Base-by-base conservation (phyloP, 495 filamentous ascomycete genomes). In the Apodospora peruviana region DNA sequence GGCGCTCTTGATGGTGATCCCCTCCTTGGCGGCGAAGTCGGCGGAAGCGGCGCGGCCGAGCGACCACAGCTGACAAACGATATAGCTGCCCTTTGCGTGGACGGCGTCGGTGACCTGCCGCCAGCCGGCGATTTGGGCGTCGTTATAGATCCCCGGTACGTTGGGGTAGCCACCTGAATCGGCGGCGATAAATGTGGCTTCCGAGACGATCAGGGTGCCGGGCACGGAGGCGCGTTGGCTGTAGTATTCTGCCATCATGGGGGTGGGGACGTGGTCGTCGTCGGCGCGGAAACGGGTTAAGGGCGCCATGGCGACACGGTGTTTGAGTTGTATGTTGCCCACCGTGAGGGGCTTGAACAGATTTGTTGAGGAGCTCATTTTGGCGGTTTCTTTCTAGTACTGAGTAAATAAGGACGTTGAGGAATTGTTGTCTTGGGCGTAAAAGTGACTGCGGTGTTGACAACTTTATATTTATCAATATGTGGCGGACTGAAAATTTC, bases 61-160 rank as follows among this genome's bases (percentile, higher is more conserved):
- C 0, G 77, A 76, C 81, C 83, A 87, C 10, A 90, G 70, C 68
- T 90, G 86, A 29, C 72, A 45, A 65, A 70, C 84, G 54, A 90
- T 88, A 55, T 70, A 79, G 43, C 72, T 70, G 40, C 80, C 78
- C 35, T 80, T 79, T 24, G 68, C 68, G 69, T 90, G 87, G 9
- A 90, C 85, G 12, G 75, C 79, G 43, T 80, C 77, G 7, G 81
- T 84, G 25, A 88, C 62, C 22, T 68, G 56, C 40, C 74, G 78
- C 86, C 85, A 89, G 0, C 70, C 76, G 4, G 58, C 65, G 51
- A 82, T 78, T 51, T 90, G 86, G 11, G 66, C 79, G 0, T 71
- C 56, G 52, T 57, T 79, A 51, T 68, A 87, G 62, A 90, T 83
- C 2, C 82, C 83, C 0, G 86, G 84, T 0, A 72, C 73, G 59